These are phyloP conservation scores for Ceratobasidium sp. DNA, from an alignment of 1,284 basidiomycete species.

Conservation along the genomic window DNA sequence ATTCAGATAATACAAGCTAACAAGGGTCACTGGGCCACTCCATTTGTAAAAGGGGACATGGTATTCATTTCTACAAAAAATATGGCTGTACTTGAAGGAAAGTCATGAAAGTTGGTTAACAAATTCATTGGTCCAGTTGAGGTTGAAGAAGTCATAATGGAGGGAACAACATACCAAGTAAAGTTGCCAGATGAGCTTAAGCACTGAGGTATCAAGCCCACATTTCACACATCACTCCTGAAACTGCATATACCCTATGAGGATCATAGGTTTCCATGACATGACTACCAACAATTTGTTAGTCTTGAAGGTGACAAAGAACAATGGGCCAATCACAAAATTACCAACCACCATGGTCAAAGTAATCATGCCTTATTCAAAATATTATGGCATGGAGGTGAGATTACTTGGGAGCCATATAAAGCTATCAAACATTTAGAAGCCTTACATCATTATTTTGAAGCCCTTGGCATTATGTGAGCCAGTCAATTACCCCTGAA, in stretches of 20 bases:
- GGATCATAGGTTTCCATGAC: constrained; percentile 27
- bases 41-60: neutral
- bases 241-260: constrained; percentile 38
- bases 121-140: constrained; percentile 41
- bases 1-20: constrained; percentile 1
- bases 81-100: neutral
- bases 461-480: constrained; percentile 13
- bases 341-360: constrained; percentile 23
- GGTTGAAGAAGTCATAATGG: neutral
- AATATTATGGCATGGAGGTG: constrained; percentile 3
- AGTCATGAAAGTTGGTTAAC: constrained; percentile 9
- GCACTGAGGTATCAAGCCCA: constrained; percentile 14
- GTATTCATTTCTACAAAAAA: constrained; percentile 17
- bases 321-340: constrained; percentile 12
- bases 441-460: neutral
- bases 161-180: constrained; percentile 14
- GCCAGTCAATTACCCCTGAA: neutral
- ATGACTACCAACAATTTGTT: constrained; percentile 5
- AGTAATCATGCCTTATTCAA: neutral
- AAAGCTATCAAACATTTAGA: neutral
- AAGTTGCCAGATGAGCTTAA: constrained; percentile 30
- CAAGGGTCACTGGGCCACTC: neutral
- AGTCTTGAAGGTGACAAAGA: constrained; percentile 17
- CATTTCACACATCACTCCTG: constrained; percentile 39
- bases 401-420: constrained; percentile 14